Evolutionary conservation across 768 basidiomycete species (phyloP).

Genomic region (Mycena latifolia): DNA sequence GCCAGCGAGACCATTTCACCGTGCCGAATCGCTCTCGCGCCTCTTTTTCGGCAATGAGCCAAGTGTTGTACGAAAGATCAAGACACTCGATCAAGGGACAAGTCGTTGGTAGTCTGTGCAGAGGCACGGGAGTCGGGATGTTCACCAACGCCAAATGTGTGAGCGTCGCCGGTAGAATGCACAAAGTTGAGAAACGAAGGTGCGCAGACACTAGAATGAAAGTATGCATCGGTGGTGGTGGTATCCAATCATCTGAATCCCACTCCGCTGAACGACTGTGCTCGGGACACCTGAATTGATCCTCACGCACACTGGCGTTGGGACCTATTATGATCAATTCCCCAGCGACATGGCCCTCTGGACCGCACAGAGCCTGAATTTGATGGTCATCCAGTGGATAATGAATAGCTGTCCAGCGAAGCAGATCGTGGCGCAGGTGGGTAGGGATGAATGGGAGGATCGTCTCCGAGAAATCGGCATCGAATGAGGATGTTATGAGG

Average conservation of each 20-base stretch:
- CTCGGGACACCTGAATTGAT: constrained; percentile 50
- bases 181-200: constrained; percentile 57
- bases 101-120: constrained; percentile 68
- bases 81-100: constrained; percentile 74
- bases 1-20: constrained; percentile 71
- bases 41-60: constrained; percentile 50
- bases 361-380: constrained; percentile 63
- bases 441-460: constrained; percentile 67
- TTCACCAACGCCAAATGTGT: constrained; percentile 72
- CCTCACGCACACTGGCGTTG: constrained; percentile 58
- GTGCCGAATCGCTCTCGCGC: constrained; percentile 56
- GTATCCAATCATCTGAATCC: constrained; percentile 57
- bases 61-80: constrained; percentile 76
- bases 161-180: constrained; percentile 72
- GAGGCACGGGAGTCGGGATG: constrained; percentile 58
- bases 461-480: constrained; percentile 56
- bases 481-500: constrained; percentile 52
- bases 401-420: constrained; percentile 70
- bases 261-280: constrained; percentile 48
- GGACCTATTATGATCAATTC: constrained; percentile 77
- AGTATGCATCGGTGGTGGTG: constrained; percentile 53
- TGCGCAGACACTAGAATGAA: constrained; percentile 65
- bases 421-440: constrained; percentile 69
- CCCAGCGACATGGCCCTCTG: constrained; percentile 67
- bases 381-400: constrained; percentile 64